phyloP scores from a whole-genome alignment of 371 early-diverging fungal species.

The Mucor racemosus region DNA sequence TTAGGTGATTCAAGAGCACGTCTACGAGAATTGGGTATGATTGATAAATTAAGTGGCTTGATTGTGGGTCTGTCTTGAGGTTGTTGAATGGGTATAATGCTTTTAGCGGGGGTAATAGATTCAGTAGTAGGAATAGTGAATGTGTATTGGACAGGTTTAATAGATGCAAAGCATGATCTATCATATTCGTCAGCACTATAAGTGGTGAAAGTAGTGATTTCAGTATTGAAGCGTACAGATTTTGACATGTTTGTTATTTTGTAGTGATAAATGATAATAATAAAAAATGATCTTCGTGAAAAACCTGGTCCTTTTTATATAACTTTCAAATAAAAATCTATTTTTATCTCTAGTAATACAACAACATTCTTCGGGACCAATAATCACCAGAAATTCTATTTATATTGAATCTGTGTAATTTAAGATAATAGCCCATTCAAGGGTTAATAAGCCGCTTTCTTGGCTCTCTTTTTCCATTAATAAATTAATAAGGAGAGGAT shows the following conservation, averaged over 20 bases:
- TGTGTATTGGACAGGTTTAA: constrained; percentile 13
- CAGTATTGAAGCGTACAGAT: constrained; percentile 29
- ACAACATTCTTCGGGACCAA: not conserved
- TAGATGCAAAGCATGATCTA: constrained; percentile 29
- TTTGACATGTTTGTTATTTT: constrained; percentile 22
- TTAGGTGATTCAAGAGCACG: constrained; percentile 24
- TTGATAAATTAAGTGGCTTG: constrained; percentile 33
- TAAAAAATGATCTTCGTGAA: constrained; percentile 7
- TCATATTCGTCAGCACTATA: constrained; percentile 41
- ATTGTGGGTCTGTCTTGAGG: constrained; percentile 19
- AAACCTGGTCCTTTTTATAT: constrained; percentile 4
- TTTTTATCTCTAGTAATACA: constrained; percentile 12
- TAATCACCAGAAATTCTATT: not conserved
- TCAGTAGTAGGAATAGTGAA: constrained; percentile 9
- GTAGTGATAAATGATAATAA: not conserved
- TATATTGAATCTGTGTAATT: constrained; percentile 1
- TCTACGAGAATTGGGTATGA: constrained; percentile 34
- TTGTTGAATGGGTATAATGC: not conserved
- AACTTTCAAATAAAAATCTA: constrained; percentile 18
- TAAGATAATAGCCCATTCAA: not conserved
- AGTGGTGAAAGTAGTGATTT: constrained; percentile 23
- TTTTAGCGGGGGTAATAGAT: not conserved
- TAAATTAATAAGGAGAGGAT: not conserved
- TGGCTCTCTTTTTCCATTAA: not conserved
- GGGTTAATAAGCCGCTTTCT: not conserved